phyloP scores from a whole-genome alignment of 1,284 basidiomycete genomes.

The Stygiomarasmius scandens region DNA sequence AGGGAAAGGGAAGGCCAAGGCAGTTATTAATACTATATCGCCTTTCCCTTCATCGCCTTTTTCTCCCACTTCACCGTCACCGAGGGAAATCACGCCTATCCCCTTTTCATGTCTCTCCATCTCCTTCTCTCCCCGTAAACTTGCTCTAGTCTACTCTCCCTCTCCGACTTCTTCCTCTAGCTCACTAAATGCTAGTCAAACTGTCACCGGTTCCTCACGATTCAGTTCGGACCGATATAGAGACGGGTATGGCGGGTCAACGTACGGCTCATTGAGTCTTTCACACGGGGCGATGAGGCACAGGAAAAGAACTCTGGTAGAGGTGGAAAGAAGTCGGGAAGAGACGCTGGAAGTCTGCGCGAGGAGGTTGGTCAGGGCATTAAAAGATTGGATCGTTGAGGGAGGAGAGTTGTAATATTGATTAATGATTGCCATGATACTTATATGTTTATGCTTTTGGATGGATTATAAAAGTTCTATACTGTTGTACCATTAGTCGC shows the following conservation, averaged over 20 bases:
- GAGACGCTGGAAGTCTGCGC: constrained; percentile 13
- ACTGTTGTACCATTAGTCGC: too few species aligned
- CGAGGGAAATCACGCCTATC: constrained; percentile 37
- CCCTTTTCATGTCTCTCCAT: constrained; percentile 57
- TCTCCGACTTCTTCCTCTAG: constrained; percentile 1
- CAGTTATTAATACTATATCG: neutral
- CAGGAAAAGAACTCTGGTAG: constrained; percentile 58
- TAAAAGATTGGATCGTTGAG: constrained; percentile 13
- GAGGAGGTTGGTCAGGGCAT: constrained; percentile 6
- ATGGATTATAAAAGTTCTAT: too few species aligned
- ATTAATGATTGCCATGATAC: too few species aligned
- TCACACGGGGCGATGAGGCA: constrained; percentile 24
- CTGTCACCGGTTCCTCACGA: constrained; percentile 9
- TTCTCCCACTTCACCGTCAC: constrained; percentile 4
- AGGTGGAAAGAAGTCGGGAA: constrained; percentile 44
- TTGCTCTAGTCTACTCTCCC: constrained; percentile 52
- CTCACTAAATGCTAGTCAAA: neutral
- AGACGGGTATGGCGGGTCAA: constrained; percentile 15
- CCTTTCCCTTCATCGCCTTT: constrained; percentile 14
- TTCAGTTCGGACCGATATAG: neutral
- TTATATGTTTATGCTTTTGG: too few species aligned
- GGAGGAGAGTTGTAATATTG: neutral
- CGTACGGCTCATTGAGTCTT: constrained; percentile 19
- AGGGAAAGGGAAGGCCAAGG: constrained; percentile 14
- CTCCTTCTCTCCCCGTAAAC: constrained; percentile 59